Evolutionary conservation across 1,139 yeast species (phyloP).

Genomic region (Eremothecium gossypii): DNA sequence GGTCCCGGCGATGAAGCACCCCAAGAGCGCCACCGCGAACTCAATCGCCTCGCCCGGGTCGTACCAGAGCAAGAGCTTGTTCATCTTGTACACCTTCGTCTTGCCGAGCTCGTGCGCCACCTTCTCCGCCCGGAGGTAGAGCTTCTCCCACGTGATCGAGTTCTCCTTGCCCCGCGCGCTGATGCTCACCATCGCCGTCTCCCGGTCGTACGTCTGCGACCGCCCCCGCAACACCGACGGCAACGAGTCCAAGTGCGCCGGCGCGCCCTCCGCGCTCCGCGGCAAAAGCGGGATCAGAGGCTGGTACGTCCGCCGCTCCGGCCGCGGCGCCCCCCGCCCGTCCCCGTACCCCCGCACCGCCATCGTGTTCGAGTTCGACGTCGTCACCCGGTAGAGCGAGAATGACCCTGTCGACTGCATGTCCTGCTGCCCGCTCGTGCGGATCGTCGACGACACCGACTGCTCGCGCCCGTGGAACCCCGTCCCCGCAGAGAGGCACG

Average conservation of each 20-base stretch:
- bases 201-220: conserved; percentile 55
- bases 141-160: conserved; percentile 81
- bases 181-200: conserved; percentile 61
- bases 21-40: conserved; percentile 76
- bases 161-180: conserved; percentile 79
- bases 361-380: conserved; percentile 18
- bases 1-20: conserved; percentile 88
- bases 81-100: conserved; percentile 66
- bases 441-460: conserved; percentile 1
- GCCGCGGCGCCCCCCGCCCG: not conserved
- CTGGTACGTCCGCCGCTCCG: conserved; percentile 17
- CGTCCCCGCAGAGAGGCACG: not conserved
- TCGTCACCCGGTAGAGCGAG: conserved; percentile 27
- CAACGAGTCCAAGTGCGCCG: conserved; percentile 54
- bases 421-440: conserved; percentile 5
- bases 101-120: conserved; percentile 78
- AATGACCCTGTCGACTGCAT: conserved; percentile 6
- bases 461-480: not conserved
- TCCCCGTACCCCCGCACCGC: conserved; percentile 2
- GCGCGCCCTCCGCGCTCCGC: conserved; percentile 34
- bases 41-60: conserved; percentile 80
- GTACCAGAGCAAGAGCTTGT: conserved; percentile 74
- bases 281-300: conserved; percentile 55
- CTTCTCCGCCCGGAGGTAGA: conserved; percentile 73
- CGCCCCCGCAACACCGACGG: conserved; percentile 67